phyloP scores from a whole-genome alignment of 75 land plant species.

The Chamaecyparis obtusa region DNA sequence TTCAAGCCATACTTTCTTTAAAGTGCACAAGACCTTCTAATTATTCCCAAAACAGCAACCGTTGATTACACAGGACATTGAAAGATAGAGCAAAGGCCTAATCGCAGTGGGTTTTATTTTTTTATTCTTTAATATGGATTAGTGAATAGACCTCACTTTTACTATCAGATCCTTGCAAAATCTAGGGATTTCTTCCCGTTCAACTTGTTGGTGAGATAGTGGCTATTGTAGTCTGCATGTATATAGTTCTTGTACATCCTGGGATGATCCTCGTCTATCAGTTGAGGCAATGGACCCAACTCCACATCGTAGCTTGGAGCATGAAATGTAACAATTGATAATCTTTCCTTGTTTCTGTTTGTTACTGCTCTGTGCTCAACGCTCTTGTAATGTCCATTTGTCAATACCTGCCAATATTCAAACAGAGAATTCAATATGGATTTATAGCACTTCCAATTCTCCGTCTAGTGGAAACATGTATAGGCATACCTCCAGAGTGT shows the following conservation, averaged over 20 bases:
- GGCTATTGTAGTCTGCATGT: conserved; percentile 69
- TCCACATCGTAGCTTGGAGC: conserved; percentile 6
- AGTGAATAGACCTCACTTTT: background rate
- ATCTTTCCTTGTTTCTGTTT: background rate
- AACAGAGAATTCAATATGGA: background rate
- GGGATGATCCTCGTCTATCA: conserved; percentile 37
- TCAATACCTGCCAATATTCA: conserved; percentile 1
- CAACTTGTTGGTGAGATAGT: conserved; percentile 57
- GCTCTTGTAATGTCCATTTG: conserved; percentile 17
- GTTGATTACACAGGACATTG: too few relatives aligned
- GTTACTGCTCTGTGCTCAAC: conserved; percentile 9
- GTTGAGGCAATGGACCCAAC: conserved; percentile 26
- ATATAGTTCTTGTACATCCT: conserved; percentile 46
- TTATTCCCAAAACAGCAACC: too few relatives aligned
- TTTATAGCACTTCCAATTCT: background rate
- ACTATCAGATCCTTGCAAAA: conserved; percentile 36
- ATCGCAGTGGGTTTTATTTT: too few relatives aligned
- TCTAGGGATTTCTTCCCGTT: conserved; percentile 61
- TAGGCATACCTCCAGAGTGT: conserved; percentile 63
- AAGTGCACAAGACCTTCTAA: too few relatives aligned
- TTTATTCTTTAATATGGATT: too few relatives aligned
- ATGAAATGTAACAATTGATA: conserved; percentile 20
- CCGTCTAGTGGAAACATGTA: background rate
- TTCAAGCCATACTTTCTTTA: too few relatives aligned
- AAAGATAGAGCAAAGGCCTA: too few relatives aligned